These are phyloP conservation scores for Fraxinus xanthoxyloides DNA, from an alignment of 305 asterid species.

Conservation along the genomic window DNA sequence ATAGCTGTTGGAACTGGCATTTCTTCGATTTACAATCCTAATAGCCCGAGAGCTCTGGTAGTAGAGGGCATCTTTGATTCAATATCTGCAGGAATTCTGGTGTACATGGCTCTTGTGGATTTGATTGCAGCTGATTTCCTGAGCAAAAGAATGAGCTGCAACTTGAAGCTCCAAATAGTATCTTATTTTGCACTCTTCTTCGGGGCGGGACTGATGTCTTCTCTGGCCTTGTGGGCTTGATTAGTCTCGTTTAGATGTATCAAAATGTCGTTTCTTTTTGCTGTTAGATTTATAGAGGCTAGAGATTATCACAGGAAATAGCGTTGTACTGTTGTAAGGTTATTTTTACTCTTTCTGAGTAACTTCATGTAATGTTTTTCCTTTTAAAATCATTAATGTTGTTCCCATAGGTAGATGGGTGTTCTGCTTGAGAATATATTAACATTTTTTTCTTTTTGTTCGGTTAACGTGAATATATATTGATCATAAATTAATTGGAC, in stretches of 20 bases:
- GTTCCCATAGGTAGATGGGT: background rate
- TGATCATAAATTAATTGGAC: no score
- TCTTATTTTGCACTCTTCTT: conserved; percentile 72
- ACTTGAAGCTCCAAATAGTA: conserved; percentile 63
- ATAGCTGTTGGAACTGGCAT: conserved; percentile 61
- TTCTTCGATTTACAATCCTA: conserved; percentile 61
- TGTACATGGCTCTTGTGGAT: conserved; percentile 91
- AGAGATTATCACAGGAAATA: background rate
- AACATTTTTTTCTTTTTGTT: no score
- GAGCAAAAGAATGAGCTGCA: conserved; percentile 94
- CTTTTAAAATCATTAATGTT: background rate
- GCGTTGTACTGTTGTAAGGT: background rate
- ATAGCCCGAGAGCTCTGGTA: conserved; percentile 69
- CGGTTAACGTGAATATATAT: no score
- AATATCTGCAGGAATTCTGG: conserved; percentile 82
- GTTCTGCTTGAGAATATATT: background rate
- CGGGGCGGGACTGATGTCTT: conserved; percentile 83
- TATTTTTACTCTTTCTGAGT: background rate
- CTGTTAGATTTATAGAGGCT: background rate
- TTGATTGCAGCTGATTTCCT: conserved; percentile 88
- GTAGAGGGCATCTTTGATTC: conserved; percentile 76
- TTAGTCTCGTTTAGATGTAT: background rate
- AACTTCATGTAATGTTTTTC: background rate
- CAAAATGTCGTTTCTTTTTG: background rate
- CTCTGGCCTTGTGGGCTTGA: conserved; percentile 79